Evolutionary conservation across 805 yeast species (phyloP), one percentile per base, ranked within the genome.

Genomic region (Lachancea nothofagi): DNA sequence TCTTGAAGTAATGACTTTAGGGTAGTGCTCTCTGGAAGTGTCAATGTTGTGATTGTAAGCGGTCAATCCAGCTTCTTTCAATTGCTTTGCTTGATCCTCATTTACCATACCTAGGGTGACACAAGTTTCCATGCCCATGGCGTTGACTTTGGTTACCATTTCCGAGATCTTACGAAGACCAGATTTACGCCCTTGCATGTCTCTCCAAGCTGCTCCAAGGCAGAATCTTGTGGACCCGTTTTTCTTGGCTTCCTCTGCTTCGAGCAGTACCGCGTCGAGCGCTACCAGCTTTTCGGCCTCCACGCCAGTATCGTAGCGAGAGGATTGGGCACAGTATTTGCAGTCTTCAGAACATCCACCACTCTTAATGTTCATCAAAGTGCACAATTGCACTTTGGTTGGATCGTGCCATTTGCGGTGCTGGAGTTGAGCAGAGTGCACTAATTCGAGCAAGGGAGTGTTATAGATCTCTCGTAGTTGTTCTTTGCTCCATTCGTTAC

Each of bases 181-280:
- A 13, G 77, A 71, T 57, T 80, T 83, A 35, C 93, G 67, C 13
- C 93, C 90, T 35, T 67, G 66, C 93, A 83, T 83, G 45, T 82
- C 90, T 57, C 93, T 71, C 93, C 90, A 84, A 2, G 93, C 93
- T 8, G 90, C 86, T 33, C 93, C 93, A 78, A 83, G 74, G 55
- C 93, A 83, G 55, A 83, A 83, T 47, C 93, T 67, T 0, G 93
- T 83, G 1, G 83, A 72, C 0, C 90, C 90, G 47, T 82, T 81
- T 5, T 50, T 64, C 50, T 80, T 78, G 9, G 93, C 89, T 37
- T 69, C 71, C 39, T 61, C 64, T 1, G 93, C 93, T 23, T 76
- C 80, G 36, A 63, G 67, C 49, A 79, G 59, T 1, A 83, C 89
- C n/a, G 69, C 69, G 4, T 80, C 87, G 8, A 81, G 54, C 19